Base-by-base conservation (phyloP, 768 basidiomycete species). In the Piloderma croceum region DNA sequence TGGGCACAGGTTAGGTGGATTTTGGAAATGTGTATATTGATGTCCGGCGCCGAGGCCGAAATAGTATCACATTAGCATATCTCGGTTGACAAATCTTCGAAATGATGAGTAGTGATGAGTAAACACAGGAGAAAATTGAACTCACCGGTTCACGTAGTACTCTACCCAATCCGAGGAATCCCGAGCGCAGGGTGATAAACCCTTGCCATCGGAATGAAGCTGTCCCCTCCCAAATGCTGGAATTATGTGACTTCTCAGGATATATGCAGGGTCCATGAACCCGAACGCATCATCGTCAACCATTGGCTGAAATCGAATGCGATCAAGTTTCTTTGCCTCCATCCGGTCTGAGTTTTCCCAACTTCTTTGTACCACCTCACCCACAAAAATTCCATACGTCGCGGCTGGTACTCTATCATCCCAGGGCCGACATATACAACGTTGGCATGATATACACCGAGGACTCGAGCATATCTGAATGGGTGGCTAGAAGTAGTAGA, bases 381-480 rank as follows among this genome's bases (percentile, higher is more conserved):
- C 43, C 53, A 63, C 2, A 61, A 36, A 6, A 63, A 45, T n/a
- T 64, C 45, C 24, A 60, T 50, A 6, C 44, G 44, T 19, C 18
- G 42, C 18, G 25, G 37, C 9, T 39, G 40, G 50, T 12, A 15
- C 10, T 29, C 27, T 29, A n/a, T n/a, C n/a, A n/a, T n/a, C 27
- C 27, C 10, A 9, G 27, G 15, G 6, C 15, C 27, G 15, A 9
- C 9, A 29, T 29, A 29, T 9, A 29, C n/a, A 3, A 61, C 57
- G 18, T 46, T 35, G 33, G 36, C 56, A 42, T 66, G 64, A 33
- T 52, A 58, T 7, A 70, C 36, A 2, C 60, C 46, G 32, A 65
- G 45, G 12, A 61, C 33, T 22, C 56, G 11, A n/a, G 60, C 52
- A 56, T 73, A 73, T 64, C 59, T 55, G 38, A 54, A 57, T 0